phyloP scores from a whole-genome alignment of 2,329 filamentous ascomycete species.

The Aureobasidium sp. region DNA sequence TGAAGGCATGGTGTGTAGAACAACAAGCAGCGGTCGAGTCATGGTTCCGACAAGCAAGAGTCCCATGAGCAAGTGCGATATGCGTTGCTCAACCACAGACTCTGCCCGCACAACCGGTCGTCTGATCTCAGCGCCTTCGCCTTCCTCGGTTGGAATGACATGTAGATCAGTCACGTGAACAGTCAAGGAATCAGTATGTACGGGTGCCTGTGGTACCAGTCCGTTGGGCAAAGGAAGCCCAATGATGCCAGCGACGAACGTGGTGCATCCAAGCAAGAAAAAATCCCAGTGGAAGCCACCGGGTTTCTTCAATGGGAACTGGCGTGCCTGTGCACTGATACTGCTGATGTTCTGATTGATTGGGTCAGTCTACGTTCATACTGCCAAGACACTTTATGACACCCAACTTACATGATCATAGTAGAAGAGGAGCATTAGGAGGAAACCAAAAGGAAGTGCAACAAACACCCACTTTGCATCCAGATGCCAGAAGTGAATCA shows the following conservation, averaged over 20 bases:
- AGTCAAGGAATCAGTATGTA: not conserved
- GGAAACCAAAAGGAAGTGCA: constrained; percentile 46
- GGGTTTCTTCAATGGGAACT: not conserved
- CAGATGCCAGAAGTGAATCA: constrained; percentile 49
- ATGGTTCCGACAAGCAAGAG: not conserved
- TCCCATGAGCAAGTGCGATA: not conserved
- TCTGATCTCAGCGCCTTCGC: not conserved
- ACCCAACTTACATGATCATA: constrained; percentile 38
- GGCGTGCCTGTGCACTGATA: not conserved
- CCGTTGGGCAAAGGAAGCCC: not conserved
- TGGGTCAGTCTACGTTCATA: not conserved
- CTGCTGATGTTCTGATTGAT: not conserved
- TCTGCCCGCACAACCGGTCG: not conserved
- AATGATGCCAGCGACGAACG: not conserved
- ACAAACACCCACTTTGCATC: constrained; percentile 47
- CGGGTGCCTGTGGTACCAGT: not conserved
- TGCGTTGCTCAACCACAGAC: not conserved
- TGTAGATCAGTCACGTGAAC: not conserved
- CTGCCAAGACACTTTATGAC: too few relatives aligned
- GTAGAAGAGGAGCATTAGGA: constrained; percentile 50
- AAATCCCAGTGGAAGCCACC: not conserved
- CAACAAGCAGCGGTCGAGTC: not conserved
- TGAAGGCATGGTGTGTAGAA: not conserved
- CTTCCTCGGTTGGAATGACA: not conserved
- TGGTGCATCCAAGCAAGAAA: not conserved